Percentiles rank a stretch among this genome's conserved stretches.
Evolutionary conservation across 306 rosid genomes (phyloP).

Genomic region (Prunus dulcis): DNA sequence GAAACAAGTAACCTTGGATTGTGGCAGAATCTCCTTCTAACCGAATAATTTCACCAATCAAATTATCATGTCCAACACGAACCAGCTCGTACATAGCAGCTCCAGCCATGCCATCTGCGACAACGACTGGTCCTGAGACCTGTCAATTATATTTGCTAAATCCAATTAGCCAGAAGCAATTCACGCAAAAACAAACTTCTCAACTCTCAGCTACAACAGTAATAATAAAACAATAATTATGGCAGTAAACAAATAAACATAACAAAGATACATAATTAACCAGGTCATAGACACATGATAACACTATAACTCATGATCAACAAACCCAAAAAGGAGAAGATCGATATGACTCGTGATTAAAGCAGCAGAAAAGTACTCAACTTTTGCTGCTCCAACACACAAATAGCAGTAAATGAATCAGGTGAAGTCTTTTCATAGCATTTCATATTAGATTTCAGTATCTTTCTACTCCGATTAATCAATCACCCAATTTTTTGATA

Average conservation of each 20-base stretch:
- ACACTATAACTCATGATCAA: neutral
- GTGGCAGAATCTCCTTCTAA: constrained; percentile 98
- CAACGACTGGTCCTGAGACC: constrained; percentile 99
- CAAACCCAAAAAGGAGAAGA: neutral
- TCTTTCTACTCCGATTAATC: neutral
- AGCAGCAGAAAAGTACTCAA: neutral
- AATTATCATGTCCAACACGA: constrained; percentile 88
- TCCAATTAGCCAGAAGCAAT: neutral
- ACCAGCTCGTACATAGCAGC: constrained; percentile 99
- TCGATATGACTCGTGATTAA: neutral
- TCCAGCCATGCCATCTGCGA: constrained; percentile 99
- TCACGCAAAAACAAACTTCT: neutral
- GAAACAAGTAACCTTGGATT: constrained; percentile 66
- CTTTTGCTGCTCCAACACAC: neutral
- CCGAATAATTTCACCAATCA: constrained; percentile 97
- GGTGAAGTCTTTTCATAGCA: no score
- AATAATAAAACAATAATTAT: neutral
- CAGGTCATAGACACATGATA: no score
- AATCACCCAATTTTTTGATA: neutral
- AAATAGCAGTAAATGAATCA: neutral
- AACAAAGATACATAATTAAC: neutral
- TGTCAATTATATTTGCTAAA: constrained; percentile 23
- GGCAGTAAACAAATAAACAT: neutral
- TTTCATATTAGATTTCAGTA: neutral
- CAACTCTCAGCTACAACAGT: no score